Base-by-base conservation (phyloP, 1,284 basidiomycete genomes). In the Cystobasidium slooffiae region DNA sequence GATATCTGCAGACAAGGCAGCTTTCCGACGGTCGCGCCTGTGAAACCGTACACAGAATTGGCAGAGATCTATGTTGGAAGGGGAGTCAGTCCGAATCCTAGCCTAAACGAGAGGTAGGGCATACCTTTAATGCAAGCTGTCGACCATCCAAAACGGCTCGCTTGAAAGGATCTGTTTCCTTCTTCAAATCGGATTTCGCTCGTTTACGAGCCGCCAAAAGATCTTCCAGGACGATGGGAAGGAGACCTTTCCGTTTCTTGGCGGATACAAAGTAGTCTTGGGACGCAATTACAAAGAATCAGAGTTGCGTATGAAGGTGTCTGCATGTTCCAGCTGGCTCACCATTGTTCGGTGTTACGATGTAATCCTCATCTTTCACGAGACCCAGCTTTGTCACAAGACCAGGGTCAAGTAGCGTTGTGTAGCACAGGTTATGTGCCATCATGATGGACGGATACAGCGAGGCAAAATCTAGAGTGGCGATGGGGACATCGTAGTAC, bases 371-470 rank as follows among this genome's bases (percentile, higher is more conserved):
- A 76, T 91, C 92, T 80, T 91, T 92, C 20, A 88, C 86, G 18
- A 97, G 85, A 9, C 86, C 84, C 6, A 97, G 84, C 16, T 90
- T 87, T 22, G 93, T 90, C 20, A 94, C 90, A 0, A 89, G 91
- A 4, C 77, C 72, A 80, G 89, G 91, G 77, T 96, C 91, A 24
- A 96, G 82, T 16, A 97, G 85, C 0, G 95, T 96, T 0, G 95
- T 97, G 80, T 97, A 98, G 82, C 94, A 97, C 1, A 98, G 84
- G 81, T 97, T 98, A 82, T 98, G 95, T 0, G 94, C 95, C 94
- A 97, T 97, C 94, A 98, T 98, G 84, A 98, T 97, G 0, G 95
- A 97, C 0, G 94, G 94, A 82, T 98, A 98, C 77, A 98, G 86
- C 0, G 94, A 97, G 73, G 92, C 94, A 84, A 98, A 98, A 87